Evolutionary conservation across 176 grass and related monocot genomes (phyloP), one percentile per base, ranked within the genome.

Genomic region (Chrysopogon serrulatus): DNA sequence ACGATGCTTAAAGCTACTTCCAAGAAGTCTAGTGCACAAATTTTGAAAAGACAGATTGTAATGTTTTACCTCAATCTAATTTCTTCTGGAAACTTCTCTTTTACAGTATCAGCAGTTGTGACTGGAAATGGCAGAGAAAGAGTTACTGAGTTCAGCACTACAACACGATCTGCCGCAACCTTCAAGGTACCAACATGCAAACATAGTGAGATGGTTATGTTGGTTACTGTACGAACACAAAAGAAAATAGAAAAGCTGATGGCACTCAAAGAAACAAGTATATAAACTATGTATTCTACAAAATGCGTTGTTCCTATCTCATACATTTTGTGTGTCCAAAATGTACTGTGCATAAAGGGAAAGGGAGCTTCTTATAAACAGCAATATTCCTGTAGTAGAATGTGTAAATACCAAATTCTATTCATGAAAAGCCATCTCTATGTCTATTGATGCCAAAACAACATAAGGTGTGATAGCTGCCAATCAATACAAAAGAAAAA

Each of bases 41-140:
- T 71, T 31, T 51, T 74, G 35, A 30, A 83, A 57, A 67, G 23
- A 85, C 34, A 40, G 61, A 54, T 15, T 63, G 2, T 74, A 69
- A 78, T 4, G 37, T 53, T 51, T 80, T 90, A 98, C 96, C 96
- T 98, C 66, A 98, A 81, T 82, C 96, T 92, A 81, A 98, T 95
- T 87, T 98, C 96, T 90, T 98, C 96, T 1, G 93, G 94, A 62
- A 90, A 91, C 32, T 83, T 89, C 13, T 98, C 96, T 88, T 96
- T 98, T 75, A 88, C 86, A 76, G 85, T 62, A 10, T 94, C 89
- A 78, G 96, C 84, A 67, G 77, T 95, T 31, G 91, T 98, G 71
- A 98, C 81, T 33, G 91, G 91, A 94, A 98, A 98, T 62, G 96
- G 96, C 88, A 98, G 70, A 4, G 93, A 90, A 79, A 87, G 83